phyloP scores from a whole-genome alignment of 176 grass and related monocot genomes.

The Carex littledalei region DNA sequence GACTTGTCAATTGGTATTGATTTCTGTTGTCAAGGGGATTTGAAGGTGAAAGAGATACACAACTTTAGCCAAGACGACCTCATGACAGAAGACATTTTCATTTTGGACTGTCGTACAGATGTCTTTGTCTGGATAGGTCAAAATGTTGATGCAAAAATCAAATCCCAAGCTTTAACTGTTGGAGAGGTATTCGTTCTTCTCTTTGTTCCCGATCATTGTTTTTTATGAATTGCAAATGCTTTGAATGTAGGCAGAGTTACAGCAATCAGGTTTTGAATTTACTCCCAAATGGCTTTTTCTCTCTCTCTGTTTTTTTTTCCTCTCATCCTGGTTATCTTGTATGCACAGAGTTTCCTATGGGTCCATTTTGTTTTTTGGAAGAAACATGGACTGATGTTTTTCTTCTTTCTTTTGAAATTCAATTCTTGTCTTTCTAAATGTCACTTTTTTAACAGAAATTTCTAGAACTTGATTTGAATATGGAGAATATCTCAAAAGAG shows the following conservation, averaged over 20 bases:
- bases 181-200: constrained; percentile 48
- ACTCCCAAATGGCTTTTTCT: not conserved
- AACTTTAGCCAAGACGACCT: constrained; percentile 90
- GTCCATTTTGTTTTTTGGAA: not conserved
- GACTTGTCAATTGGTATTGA: not conserved
- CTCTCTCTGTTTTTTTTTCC: not conserved
- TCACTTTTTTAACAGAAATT: constrained; percentile 62
- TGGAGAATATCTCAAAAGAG: constrained; percentile 63
- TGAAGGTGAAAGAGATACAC: constrained; percentile 76
- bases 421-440: not conserved
- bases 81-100: constrained; percentile 91
- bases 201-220: not conserved
- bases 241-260: not conserved
- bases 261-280: not conserved
- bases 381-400: constrained; percentile 4
- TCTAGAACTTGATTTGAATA: constrained; percentile 60
- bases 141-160: constrained; percentile 67
- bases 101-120: constrained; percentile 63
- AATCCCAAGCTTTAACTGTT: constrained; percentile 64
- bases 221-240: constrained; percentile 13
- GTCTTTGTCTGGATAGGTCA: constrained; percentile 86
- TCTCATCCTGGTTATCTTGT: not conserved
- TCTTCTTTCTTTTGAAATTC: constrained; percentile 1
- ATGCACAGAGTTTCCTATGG: not conserved
- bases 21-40: constrained; percentile 13